Evolutionary conservation across 1,139 yeast genomes (phyloP), one percentile per base, ranked within the genome.

Genomic region (Pichia sp.): DNA sequence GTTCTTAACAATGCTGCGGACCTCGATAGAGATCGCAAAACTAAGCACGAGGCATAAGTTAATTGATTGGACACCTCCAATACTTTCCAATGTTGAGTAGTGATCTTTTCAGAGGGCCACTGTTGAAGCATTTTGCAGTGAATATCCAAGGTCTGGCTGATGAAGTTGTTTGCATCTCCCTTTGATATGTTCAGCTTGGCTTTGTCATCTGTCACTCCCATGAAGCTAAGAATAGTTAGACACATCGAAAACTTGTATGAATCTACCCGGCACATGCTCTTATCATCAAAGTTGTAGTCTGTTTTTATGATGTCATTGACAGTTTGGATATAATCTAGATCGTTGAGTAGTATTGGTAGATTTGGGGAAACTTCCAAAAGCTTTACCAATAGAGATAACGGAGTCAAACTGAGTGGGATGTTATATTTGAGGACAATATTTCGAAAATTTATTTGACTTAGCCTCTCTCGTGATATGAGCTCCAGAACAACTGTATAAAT

Each of bases 1-100:
- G 95, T 87, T 53, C 96, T 75, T 54, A 88, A 72, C 1, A 85
- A 71, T 1, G 85, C 75, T 0, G 88, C 86, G 23, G 95, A 85
- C 64, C 96, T 74, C 0, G 95, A 87, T 30, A 89, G 73, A 0
- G 95, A 82, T 54, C 95, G 75, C 34, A 87, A 71, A 43, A 89
- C 73, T 58, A 82, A 81, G 55, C 87, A 78, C 0, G 84, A 70
- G 41, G 74, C 64, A 5, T 67, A 52, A 0, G 74, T 63, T 1
- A 72, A 56, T 38, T 64, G 63, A 52, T 66, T 70, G 0, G 75
- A 67, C 4, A 70, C 54, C 42, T 73, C 72, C 15, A 79, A 68
- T n/a, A 64, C 56, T 7, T 60, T 50, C 26, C 59, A 52, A 13
- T 61, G 62, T 19, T 45, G 52, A 1, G 60, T 40, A 6, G 53